Evolutionary conservation across 1,284 basidiomycete species (phyloP).

Genomic region (Mycena citricolor): DNA sequence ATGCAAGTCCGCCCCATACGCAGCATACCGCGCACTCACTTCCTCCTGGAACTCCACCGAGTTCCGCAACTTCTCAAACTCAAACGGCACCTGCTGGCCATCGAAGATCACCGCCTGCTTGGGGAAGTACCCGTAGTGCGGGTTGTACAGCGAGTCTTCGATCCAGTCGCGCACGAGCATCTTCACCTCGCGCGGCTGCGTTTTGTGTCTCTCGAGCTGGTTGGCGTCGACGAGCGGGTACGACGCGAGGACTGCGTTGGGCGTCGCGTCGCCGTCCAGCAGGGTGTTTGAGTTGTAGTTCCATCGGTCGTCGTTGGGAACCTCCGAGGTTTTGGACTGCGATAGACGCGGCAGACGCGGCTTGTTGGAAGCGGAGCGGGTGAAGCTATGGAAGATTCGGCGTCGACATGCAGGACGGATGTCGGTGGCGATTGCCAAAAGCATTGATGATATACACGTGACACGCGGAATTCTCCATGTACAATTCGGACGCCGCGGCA

Average conservation of each 20-base stretch:
- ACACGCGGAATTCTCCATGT: too few species aligned
- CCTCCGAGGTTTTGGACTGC: conserved; percentile 14
- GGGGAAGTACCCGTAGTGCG: conserved; percentile 96
- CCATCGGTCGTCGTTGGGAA: conserved; percentile 50
- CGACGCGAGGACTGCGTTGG: conserved; percentile 40
- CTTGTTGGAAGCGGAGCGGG: conserved; percentile 9
- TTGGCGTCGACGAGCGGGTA: conserved; percentile 76
- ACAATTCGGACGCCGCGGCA: too few species aligned
- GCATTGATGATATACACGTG: too few species aligned
- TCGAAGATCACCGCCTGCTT: conserved; percentile 88
- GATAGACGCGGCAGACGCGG: conserved; percentile 10
- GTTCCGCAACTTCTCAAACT: conserved; percentile 72
- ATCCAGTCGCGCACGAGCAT: conserved; percentile 98
- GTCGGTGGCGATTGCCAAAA: too few species aligned
- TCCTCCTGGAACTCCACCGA: conserved; percentile 79
- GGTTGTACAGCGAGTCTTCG: conserved; percentile 96
- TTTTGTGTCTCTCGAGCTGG: conserved; percentile 56
- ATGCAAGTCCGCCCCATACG: conserved; percentile 61
- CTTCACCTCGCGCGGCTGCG: conserved; percentile 80
- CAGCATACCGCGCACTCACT: conserved; percentile 74
- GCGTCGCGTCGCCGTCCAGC: conserved; percentile 42
- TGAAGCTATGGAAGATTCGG: too few species aligned
- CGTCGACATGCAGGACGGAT: too few species aligned
- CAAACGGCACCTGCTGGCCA: conserved; percentile 62
- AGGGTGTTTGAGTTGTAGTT: conserved; percentile 68